Conservation (phyloP, 306 rosid genomes). For the Myrica gale region DNA sequence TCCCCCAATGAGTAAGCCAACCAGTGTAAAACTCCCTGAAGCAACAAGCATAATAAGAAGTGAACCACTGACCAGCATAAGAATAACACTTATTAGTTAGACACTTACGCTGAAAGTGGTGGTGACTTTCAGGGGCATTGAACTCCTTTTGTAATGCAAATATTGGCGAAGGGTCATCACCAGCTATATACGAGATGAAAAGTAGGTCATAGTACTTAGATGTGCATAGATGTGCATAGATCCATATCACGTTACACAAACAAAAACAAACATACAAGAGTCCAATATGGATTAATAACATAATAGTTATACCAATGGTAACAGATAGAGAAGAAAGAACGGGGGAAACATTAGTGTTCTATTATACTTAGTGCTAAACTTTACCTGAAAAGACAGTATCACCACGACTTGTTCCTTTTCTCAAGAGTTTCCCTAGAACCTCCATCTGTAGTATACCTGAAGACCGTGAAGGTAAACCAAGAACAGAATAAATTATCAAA, state of each 20-base stretch:
- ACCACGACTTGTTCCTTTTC: conserved; percentile 85
- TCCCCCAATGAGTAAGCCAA: conserved; percentile 99
- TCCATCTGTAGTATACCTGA: conserved; percentile 96
- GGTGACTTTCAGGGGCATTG: conserved; percentile 89
- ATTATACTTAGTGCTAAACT: conserved; percentile 15
- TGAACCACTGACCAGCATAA: conserved; percentile 21
- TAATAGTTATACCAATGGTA: not conserved
- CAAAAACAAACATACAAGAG: not conserved
- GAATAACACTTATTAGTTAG: conserved; percentile 26
- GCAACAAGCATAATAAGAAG: conserved; percentile 37
- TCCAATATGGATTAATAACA: not conserved
- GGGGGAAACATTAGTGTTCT: conserved; percentile 14
- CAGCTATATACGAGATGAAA: conserved; percentile 52
- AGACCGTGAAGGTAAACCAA: conserved; percentile 9
- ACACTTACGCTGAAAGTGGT: conserved; percentile 81
- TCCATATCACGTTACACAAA: not conserved
- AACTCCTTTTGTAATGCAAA: conserved; percentile 85
- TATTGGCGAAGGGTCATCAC: conserved; percentile 86
- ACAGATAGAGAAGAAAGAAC: not conserved
- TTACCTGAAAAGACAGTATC: conserved; percentile 76
- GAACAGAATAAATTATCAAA: conserved; percentile 16
- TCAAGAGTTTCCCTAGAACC: conserved; percentile 74
- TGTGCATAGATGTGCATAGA: not conserved
- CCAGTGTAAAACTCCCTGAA: conserved; percentile 94
- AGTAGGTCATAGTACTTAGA: conserved; percentile 20